Evolutionary conservation across 768 basidiomycete species (phyloP).

Genomic region (Amanita fuliginea): DNA sequence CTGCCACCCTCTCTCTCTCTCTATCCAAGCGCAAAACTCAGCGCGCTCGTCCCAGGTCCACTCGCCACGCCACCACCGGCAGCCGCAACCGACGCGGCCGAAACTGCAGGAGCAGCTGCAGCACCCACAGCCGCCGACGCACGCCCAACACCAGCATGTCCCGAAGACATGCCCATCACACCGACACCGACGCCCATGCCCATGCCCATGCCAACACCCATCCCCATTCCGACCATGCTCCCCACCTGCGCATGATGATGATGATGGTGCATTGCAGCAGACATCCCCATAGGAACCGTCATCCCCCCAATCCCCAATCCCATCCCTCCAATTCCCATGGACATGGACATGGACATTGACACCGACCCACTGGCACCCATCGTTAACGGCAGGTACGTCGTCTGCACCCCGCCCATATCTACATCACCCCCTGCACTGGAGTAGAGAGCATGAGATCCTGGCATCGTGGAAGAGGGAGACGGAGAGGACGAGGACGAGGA

Average conservation of each 20-base stretch:
- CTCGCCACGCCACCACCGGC: not conserved
- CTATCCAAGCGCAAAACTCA: constrained; percentile 19
- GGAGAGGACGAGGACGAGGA: not conserved
- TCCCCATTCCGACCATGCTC: not conserved
- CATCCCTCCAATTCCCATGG: constrained; percentile 1
- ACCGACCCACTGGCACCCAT: not conserved
- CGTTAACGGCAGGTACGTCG: not conserved
- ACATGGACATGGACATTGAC: not conserved
- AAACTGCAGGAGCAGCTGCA: not conserved
- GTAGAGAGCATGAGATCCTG: not conserved
- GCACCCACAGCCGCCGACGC: too few relatives aligned
- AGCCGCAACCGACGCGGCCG: not conserved
- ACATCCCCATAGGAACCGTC: not conserved
- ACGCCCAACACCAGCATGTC: not conserved
- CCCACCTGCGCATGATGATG: too few relatives aligned
- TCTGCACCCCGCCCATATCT: not conserved
- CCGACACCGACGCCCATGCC: not conserved
- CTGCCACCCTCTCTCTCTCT: not conserved
- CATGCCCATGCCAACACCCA: constrained; percentile 1
- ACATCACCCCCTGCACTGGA: not conserved
- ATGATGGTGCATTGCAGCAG: not conserved
- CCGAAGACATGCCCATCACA: not conserved
- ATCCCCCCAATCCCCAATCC: not conserved
- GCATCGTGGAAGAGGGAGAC: not conserved
- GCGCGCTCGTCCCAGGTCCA: constrained; percentile 12